Base-by-base conservation (phyloP, 1,284 basidiomycete species). In the Trichosporon ovoides region DNA sequence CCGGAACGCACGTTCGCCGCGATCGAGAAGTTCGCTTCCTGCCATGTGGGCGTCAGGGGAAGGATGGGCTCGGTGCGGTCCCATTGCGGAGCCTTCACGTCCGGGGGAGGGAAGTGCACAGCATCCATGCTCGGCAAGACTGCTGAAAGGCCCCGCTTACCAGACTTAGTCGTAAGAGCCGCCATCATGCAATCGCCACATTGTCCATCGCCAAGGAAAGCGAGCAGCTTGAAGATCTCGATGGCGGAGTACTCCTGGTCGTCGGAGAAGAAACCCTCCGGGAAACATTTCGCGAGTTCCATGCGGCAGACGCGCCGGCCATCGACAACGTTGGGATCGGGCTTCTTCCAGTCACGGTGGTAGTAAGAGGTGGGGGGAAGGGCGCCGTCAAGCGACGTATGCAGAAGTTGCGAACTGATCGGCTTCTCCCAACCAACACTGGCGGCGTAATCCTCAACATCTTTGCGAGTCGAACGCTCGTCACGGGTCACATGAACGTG, bases 151-250 rank as follows among this genome's bases (percentile, higher is more conserved):
- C 76, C 77, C 6, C 66, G 65, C 37, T 61, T 52, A 10, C 76
- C 77, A 10, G 72, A 75, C 9, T 65, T 59, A 12, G 56, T 57
- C 19, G 76, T 52, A 12, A 79, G 61, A 5, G 68, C 70, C 16
- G 58, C 62, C 52, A 78, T 72, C 16, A 77, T 57, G 57, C 77
- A 79, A 58, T 77, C 76, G 10, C 76, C 77, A 52, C 76, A 77
- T 19, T 60, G 43, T 33, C 0, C 20, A 20, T 67, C 67, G 37
- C 68, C 49, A 10, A 58, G 62, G 53, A 76, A 78, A 1, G 75
- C 64, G 7, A 77, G 31, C 16, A 59, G 57, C 13, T 60, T 66
- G 65, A 78, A 73, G 5, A 73, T 63, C 13, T 68, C 68, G 6
- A 54, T 50, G 1, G 73, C 66, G 3, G 56, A 50, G 60, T 61